Evolutionary conservation across 177 flowering plant species (phyloP).

Genomic region (Vitis hybrid): DNA sequence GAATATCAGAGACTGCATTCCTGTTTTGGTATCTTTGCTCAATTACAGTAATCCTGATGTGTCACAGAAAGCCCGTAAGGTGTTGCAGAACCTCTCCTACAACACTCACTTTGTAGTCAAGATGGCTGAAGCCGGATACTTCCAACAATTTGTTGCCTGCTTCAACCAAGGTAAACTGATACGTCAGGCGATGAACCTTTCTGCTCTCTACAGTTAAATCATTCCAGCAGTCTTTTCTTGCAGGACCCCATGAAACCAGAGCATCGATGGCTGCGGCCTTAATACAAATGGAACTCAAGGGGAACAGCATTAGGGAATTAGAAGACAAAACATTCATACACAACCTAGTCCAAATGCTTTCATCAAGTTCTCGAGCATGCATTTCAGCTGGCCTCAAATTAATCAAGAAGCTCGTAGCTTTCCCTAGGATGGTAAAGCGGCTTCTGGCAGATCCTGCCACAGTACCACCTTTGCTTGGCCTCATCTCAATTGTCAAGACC

Average conservation of each 20-base stretch:
- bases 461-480: slow-evolving; percentile 28
- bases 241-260: slow-evolving; percentile 36
- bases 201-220: not conserved
- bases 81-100: slow-evolving; percentile 35
- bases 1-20: slow-evolving; percentile 32
- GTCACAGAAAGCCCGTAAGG: slow-evolving; percentile 20
- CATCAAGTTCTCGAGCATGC: slow-evolving; percentile 33
- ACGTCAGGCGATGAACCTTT: not conserved
- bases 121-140: slow-evolving; percentile 51
- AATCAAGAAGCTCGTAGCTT: slow-evolving; percentile 33
- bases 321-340: slow-evolving; percentile 28
- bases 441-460: slow-evolving; percentile 27
- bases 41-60: slow-evolving; percentile 14
- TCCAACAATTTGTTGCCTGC: slow-evolving; percentile 25
- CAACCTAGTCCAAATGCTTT: slow-evolving; percentile 34
- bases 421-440: slow-evolving; percentile 30
- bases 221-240: not conserved
- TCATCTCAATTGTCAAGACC: slow-evolving; percentile 20
- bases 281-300: slow-evolving; percentile 35
- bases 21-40: slow-evolving; percentile 36
- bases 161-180: slow-evolving; percentile 28
- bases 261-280: slow-evolving; percentile 37
- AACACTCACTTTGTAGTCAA: slow-evolving; percentile 36
- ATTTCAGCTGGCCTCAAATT: slow-evolving; percentile 32
- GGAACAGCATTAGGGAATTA: slow-evolving; percentile 22